Conservation (phyloP, 306 rosid species). For the Vicia villosa region DNA sequence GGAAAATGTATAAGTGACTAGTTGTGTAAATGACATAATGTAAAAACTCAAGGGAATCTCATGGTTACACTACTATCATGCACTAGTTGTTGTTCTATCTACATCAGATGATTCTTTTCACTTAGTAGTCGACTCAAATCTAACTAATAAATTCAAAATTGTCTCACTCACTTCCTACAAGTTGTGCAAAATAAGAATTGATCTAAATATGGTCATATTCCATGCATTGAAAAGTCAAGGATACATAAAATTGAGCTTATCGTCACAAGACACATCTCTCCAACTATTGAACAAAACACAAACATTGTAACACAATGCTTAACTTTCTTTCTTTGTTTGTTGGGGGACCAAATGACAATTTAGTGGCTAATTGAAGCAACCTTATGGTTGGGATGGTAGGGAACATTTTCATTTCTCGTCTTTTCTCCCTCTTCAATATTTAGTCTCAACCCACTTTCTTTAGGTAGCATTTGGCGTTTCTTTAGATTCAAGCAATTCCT, state of each 20-base stretch:
- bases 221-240: neutral
- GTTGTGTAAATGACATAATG: too few relatives aligned
- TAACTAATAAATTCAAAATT: too few relatives aligned
- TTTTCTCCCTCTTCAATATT: conserved; percentile 29
- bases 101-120: too few relatives aligned
- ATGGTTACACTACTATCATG: too few relatives aligned
- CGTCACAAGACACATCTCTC: neutral
- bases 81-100: too few relatives aligned
- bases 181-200: neutral
- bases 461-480: conserved; percentile 37
- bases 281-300: neutral
- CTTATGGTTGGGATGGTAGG: conserved; percentile 65
- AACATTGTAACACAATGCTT: conserved; percentile 29
- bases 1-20: too few relatives aligned
- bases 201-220: neutral
- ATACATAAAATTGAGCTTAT: neutral
- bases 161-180: neutral
- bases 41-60: too few relatives aligned
- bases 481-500: conserved; percentile 51
- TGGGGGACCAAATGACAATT: conserved; percentile 54
- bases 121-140: too few relatives aligned
- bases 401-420: conserved; percentile 49
- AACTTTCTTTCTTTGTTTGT: conserved; percentile 8
- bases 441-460: conserved; percentile 19
- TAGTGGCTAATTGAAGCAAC: conserved; percentile 54